Percentiles rank a stretch among this genome's conserved stretches.
Conservation (phyloP, 1,284 basidiomycete species). For the Microbotryum silenes-acaulis region DNA sequence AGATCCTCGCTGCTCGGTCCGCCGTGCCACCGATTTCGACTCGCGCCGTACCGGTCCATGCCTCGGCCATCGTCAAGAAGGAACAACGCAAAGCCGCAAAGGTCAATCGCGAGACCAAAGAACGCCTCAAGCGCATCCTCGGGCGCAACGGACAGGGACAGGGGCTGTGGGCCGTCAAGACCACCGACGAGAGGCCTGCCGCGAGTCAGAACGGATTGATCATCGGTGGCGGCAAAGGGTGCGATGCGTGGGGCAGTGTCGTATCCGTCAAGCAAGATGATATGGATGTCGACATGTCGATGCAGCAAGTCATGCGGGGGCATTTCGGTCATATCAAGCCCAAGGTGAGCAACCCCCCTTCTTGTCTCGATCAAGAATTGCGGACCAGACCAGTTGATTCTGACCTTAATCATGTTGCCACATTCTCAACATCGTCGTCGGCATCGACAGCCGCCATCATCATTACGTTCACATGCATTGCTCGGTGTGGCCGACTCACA, state of each 20-base stretch:
- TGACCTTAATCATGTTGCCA: neutral
- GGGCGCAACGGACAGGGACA: conserved; percentile 57
- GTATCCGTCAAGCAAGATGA: conserved; percentile 38
- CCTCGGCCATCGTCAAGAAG: conserved; percentile 34
- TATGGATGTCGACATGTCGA: conserved; percentile 45
- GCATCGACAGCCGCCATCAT: conserved; percentile 20
- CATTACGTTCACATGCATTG: conserved; percentile 29
- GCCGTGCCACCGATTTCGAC: conserved; percentile 59
- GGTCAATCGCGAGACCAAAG: conserved; percentile 78
- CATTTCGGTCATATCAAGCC: too few relatives aligned
- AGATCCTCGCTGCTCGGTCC: conserved; percentile 74
- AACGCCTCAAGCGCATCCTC: conserved; percentile 62
- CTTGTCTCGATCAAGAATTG: too few relatives aligned
- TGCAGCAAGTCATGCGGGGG: conserved; percentile 25
- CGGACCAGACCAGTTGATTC: too few relatives aligned
- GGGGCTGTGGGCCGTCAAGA: conserved; percentile 56
- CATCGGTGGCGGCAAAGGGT: conserved; percentile 56
- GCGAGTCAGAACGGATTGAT: conserved; percentile 22
- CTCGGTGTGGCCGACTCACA: conserved; percentile 12
- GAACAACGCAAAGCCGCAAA: conserved; percentile 63
- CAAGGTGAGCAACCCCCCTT: conserved; percentile 17
- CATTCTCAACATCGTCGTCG: neutral
- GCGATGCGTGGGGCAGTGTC: conserved; percentile 60
- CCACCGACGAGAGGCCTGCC: conserved; percentile 46
- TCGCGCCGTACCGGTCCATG: conserved; percentile 15